Evolutionary conservation across 768 basidiomycete genomes (phyloP).

Genomic region (Inosperma sp.): DNA sequence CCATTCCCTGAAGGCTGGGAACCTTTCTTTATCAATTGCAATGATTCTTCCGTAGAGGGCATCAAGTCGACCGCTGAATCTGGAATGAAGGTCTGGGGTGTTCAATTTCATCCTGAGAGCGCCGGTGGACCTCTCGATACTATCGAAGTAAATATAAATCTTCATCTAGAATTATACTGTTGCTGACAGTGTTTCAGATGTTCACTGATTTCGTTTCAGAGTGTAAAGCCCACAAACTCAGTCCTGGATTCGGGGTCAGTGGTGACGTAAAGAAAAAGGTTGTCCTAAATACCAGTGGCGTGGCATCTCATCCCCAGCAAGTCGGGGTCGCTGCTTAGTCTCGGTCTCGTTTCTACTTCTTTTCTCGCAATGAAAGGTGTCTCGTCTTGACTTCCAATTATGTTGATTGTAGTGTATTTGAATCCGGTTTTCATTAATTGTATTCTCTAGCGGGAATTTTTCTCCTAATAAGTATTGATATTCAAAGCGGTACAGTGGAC

Average conservation of each 20-base stretch:
- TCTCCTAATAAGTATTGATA: no score
- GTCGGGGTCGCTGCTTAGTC: slow-evolving; percentile 4
- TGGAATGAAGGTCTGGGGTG: slow-evolving; percentile 93
- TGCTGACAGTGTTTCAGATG: slow-evolving; percentile 51
- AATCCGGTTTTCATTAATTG: no score
- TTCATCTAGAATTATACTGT: slow-evolving; percentile 6
- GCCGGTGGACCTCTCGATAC: slow-evolving; percentile 98
- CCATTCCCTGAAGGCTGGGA: slow-evolving; percentile 97
- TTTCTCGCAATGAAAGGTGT: no score
- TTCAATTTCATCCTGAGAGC: slow-evolving; percentile 99
- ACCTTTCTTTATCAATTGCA: slow-evolving; percentile 99
- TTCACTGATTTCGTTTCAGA: slow-evolving; percentile 87
- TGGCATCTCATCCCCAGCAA: slow-evolving; percentile 29
- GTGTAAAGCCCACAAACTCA: slow-evolving; percentile 58
- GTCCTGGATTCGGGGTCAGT: slow-evolving; percentile 18
- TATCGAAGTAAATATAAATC: slow-evolving; percentile 65
- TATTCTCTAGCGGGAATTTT: no score
- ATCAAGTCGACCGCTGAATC: slow-evolving; percentile 92
- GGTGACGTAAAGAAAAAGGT: slow-evolving; percentile 7
- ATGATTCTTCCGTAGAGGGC: slow-evolving; percentile 97
- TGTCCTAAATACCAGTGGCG: slow-evolving; percentile 18
- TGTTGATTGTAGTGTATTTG: no score
- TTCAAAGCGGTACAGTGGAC: no score
- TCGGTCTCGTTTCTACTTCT: no score
- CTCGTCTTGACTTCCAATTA: no score